These are phyloP conservation scores for Stylonectria norvegica DNA, from an alignment of 2,329 filamentous ascomycete genomes.

Conservation along the genomic window DNA sequence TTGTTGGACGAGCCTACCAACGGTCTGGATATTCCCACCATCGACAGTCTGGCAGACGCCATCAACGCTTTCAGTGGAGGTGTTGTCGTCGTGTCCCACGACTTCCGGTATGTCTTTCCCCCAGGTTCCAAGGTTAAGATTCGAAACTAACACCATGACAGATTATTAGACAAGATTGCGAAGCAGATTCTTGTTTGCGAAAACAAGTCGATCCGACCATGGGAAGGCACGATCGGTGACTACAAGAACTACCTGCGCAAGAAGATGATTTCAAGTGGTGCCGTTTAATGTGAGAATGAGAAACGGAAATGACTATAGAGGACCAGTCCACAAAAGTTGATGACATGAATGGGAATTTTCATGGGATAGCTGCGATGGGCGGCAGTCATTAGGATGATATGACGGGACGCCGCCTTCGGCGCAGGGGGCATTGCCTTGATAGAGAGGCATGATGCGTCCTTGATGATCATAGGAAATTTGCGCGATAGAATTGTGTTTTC, in stretches of 20 bases:
- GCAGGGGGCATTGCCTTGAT: constrained; percentile 28
- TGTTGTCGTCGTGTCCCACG: constrained; percentile 97
- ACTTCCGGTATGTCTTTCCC: constrained; percentile 74
- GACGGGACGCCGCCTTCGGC: constrained; percentile 27
- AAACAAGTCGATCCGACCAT: constrained; percentile 87
- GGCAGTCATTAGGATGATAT: constrained; percentile 26
- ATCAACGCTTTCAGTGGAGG: constrained; percentile 96
- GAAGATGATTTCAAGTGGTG: constrained; percentile 92
- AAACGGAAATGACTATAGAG: constrained; percentile 27
- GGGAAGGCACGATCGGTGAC: constrained; percentile 84
- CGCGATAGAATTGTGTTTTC: constrained; percentile 34
- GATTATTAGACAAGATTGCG: constrained; percentile 97
- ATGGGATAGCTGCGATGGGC: constrained; percentile 27
- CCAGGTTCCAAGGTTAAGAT: neutral
- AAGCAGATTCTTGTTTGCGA: constrained; percentile 99
- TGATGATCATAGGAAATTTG: constrained; percentile 30
- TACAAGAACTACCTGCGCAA: constrained; percentile 99
- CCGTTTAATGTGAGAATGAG: constrained; percentile 59
- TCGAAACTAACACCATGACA: constrained; percentile 34
- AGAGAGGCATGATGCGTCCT: constrained; percentile 27
- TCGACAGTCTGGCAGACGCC: constrained; percentile 94
- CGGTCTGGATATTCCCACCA: constrained; percentile 97
- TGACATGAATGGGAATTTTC: constrained; percentile 29
- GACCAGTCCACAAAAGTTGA: constrained; percentile 28
- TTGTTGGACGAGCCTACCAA: constrained; percentile 98